Percentiles rank a stretch among this genome's conserved stretches.
Evolutionary conservation across 2,329 filamentous ascomycete species (phyloP).

Genomic region (Clonostachys rhizophaga): DNA sequence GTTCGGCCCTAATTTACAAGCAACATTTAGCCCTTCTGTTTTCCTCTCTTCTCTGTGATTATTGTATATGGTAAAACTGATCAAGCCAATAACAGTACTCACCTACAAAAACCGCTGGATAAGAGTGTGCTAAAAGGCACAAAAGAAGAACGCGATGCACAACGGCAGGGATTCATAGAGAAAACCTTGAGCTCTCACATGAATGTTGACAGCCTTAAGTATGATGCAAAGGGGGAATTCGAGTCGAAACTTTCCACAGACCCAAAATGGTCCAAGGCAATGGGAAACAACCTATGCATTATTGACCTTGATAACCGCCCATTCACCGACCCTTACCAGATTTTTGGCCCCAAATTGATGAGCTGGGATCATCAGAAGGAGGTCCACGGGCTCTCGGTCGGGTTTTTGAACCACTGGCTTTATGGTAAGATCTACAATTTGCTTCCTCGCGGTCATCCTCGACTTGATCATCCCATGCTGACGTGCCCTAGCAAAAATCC

Average conservation of each 20-base stretch:
- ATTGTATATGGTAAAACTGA: too few relatives aligned
- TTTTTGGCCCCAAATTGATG: conserved; percentile 26
- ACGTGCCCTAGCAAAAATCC: conserved; percentile 29
- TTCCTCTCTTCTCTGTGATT: too few relatives aligned
- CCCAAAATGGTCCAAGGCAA: conserved; percentile 19
- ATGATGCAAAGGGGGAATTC: conserved; percentile 23
- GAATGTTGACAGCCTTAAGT: conserved; percentile 14
- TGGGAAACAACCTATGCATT: conserved; percentile 35
- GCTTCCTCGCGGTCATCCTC: too few relatives aligned
- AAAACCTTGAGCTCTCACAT: conserved; percentile 20
- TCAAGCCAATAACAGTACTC: too few relatives aligned
- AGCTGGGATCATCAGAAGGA: conserved; percentile 23
- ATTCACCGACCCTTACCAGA: conserved; percentile 24
- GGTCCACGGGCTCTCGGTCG: conserved; percentile 29
- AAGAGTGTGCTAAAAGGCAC: too few relatives aligned
- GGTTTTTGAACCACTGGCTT: conserved; percentile 37
- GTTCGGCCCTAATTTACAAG: too few relatives aligned
- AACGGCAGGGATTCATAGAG: conserved; percentile 23
- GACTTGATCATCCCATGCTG: conserved; percentile 6
- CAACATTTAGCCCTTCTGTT: too few relatives aligned
- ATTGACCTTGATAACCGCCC: conserved; percentile 37
- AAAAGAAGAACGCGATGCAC: conserved; percentile 5
- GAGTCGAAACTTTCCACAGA: conserved; percentile 19
- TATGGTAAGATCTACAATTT: conserved; percentile 23
- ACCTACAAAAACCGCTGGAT: too few relatives aligned